These are phyloP conservation scores for Funneliformis caledonium DNA, from an alignment of 371 early-diverging fungal species.

Conservation along the genomic window DNA sequence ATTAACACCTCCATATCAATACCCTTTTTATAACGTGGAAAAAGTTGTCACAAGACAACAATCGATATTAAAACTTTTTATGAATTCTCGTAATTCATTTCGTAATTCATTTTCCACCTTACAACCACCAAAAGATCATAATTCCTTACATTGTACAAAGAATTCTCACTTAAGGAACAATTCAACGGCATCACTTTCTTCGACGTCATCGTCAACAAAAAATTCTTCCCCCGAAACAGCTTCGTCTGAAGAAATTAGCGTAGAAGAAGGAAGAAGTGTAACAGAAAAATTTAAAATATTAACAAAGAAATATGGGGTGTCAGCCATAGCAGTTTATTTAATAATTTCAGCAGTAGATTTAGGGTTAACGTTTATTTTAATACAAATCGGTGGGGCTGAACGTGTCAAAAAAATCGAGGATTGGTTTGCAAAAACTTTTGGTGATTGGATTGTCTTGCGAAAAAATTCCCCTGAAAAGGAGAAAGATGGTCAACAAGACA, in stretches of 20 bases:
- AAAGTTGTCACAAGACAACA: background rate
- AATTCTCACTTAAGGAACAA: background rate
- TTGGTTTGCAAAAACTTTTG: conserved; percentile 44
- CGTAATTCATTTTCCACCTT: background rate
- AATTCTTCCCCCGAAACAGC: background rate
- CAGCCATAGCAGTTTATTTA: conserved; percentile 48
- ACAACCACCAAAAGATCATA: background rate
- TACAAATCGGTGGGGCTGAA: conserved; percentile 51
- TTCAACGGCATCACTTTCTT: background rate
- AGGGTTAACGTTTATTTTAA: conserved; percentile 47
- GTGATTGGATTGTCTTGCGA: conserved; percentile 38
- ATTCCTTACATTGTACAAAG: background rate
- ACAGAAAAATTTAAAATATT: conserved; percentile 44
- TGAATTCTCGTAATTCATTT: background rate
- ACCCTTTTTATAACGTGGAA: background rate
- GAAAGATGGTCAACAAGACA: background rate
- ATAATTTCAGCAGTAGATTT: conserved; percentile 50
- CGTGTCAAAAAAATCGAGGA: conserved; percentile 48
- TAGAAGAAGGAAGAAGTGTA: background rate
- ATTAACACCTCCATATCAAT: background rate
- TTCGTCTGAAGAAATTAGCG: background rate
- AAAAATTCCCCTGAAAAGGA: background rate
- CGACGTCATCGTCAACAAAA: background rate
- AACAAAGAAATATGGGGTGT: conserved; percentile 49
- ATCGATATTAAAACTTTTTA: background rate